These are phyloP conservation scores for Trypanosoma mega DNA, from an alignment of 208 protist species.

Conservation along the genomic window DNA sequence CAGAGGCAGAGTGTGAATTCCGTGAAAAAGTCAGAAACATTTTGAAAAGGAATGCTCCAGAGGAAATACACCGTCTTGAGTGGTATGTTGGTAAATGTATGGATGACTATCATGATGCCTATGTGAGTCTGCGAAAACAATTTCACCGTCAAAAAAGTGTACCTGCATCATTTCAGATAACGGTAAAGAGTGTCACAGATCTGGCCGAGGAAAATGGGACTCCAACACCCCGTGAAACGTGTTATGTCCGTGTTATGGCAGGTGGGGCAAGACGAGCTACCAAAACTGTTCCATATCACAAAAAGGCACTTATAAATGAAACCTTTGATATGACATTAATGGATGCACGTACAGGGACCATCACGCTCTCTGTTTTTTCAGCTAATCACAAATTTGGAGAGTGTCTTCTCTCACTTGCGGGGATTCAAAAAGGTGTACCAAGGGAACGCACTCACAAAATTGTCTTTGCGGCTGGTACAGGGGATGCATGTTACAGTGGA, in stretches of 20 bases:
- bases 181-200: constrained; percentile 44
- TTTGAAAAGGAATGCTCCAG: constrained; percentile 51
- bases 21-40: constrained; percentile 50
- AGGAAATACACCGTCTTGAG: constrained; percentile 78
- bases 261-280: constrained; percentile 29
- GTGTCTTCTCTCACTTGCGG: constrained; percentile 54
- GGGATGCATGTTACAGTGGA: constrained; percentile 58
- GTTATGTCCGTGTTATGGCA: constrained; percentile 46
- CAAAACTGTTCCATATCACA: constrained; percentile 43
- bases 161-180: constrained; percentile 45
- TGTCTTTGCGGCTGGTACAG: constrained; percentile 66
- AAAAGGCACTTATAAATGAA: constrained; percentile 49
- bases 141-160: constrained; percentile 12
- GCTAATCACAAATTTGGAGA: constrained; percentile 57
- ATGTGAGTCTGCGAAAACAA: constrained; percentile 7
- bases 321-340: constrained; percentile 44
- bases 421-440: constrained; percentile 39
- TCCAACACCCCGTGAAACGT: constrained; percentile 38
- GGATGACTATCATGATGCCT: constrained; percentile 27
- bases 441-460: constrained; percentile 61
- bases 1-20: constrained; percentile 56
- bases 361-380: constrained; percentile 52
- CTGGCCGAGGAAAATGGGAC: constrained; percentile 44
- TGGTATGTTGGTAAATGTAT: constrained; percentile 65
- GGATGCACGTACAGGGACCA: constrained; percentile 34